Base-by-base conservation (phyloP, 345 rosid species). In the Mercurialis annua region DNA sequence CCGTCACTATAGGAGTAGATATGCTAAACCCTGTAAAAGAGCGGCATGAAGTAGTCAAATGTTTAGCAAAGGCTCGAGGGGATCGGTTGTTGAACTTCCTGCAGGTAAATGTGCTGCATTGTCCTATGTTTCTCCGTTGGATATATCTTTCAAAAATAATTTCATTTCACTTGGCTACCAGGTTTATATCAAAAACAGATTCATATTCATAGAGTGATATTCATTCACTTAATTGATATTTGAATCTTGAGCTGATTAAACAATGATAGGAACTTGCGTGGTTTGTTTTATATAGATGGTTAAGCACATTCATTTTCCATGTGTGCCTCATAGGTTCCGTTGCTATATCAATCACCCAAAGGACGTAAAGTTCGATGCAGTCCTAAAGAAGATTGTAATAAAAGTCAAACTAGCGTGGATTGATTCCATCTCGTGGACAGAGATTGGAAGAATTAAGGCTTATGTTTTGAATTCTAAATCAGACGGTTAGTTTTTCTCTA, bases 41-140 rank as follows among this genome's bases (percentile, higher is more conserved):
- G 71, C 90, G 93, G 90, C 77, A 73, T 24, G 87, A 78, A 69
- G 89, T 85, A 59, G 79, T 87, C 72, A 81, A 59, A 57, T 90
- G 97, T 84, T 82, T 93, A 60, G 83, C 81, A 72, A 89, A 86
- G 83, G 85, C 87, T 30, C 85, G 59, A 24, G 69, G 1, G 30
- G 87, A 68, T 55, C 90, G 97, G 98, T 77, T 87, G 76, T 77
- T 79, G 77, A 77, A 82, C 57, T 86, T 87, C 77, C 82, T 93
- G 71, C 96, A 82, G 84, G 98, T 88, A 77, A 72, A 70, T 47
- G 23, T 61, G 44, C 31, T 65, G 33, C 26, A 49, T 48, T 1
- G 30, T 20, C 43, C 16, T 9, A 29, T 15, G 21, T 0, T 59
- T 52, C 53, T 6, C 44, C 18, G 5, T 12, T 57, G 57, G 34